These are phyloP conservation scores for Pezizomycotina sp. DNA, from an alignment of 2,329 filamentous ascomycete species.

Conservation along the genomic window DNA sequence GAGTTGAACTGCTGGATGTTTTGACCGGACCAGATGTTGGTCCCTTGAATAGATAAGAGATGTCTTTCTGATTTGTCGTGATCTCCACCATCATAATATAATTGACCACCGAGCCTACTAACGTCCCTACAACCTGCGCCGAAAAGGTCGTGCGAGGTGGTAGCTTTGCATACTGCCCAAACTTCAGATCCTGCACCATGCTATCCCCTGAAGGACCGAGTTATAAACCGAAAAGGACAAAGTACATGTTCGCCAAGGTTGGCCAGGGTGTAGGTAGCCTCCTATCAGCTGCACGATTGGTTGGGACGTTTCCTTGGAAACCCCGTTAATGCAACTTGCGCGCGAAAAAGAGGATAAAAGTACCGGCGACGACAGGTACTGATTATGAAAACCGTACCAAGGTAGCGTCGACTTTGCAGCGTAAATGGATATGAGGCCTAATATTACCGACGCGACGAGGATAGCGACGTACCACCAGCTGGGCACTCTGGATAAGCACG, in stretches of 20 bases:
- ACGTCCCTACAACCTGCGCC: conserved; percentile 32
- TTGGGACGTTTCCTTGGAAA: conserved; percentile 32
- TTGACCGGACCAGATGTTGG: conserved; percentile 35
- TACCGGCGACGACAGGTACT: conserved; percentile 28
- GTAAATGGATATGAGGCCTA: conserved; percentile 32
- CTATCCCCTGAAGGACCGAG: conserved; percentile 27
- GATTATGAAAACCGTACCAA: conserved; percentile 33
- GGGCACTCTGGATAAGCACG: conserved; percentile 31
- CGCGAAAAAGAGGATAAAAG: conserved; percentile 32
- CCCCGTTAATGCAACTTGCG: conserved; percentile 27
- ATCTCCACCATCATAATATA: conserved; percentile 35
- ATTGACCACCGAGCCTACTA: conserved; percentile 33
- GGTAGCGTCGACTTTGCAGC: conserved; percentile 29
- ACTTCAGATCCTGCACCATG: conserved; percentile 29
- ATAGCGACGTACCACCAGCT: conserved; percentile 32
- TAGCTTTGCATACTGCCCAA: conserved; percentile 30
- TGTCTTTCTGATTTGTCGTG: conserved; percentile 31
- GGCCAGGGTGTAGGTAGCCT: conserved; percentile 32
- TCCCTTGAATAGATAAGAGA: conserved; percentile 32
- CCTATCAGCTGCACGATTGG: conserved; percentile 35
- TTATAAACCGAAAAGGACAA: conserved; percentile 26
- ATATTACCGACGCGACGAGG: conserved; percentile 27
- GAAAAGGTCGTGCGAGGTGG: conserved; percentile 32
- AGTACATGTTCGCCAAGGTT: conserved; percentile 34
- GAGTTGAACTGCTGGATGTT: conserved; percentile 35